These are phyloP conservation scores for Phytophthora foliorum DNA, from an alignment of 352 stramenopile species.

Conservation along the genomic window DNA sequence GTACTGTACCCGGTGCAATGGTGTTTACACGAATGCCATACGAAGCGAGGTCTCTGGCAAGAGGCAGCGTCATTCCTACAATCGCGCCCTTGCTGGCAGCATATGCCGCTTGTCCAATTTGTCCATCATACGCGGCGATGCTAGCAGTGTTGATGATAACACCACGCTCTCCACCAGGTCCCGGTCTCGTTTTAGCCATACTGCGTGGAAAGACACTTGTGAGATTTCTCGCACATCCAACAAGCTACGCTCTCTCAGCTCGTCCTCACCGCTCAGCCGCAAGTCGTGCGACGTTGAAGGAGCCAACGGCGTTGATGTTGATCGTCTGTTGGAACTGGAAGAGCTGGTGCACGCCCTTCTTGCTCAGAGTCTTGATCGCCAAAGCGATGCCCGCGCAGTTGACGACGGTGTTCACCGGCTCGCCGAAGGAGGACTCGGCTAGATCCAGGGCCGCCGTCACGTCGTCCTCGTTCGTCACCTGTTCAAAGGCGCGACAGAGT, in stretches of 20 bases:
- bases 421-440: conserved; percentile 92
- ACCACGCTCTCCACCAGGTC: conserved; percentile 90
- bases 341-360: conserved; percentile 93
- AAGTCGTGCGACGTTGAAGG: conserved; percentile 98
- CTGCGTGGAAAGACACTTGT: conserved; percentile 44
- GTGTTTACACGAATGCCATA: conserved; percentile 97
- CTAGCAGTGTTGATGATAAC: conserved; percentile 99
- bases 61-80: conserved; percentile 97
- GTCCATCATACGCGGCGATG: conserved; percentile 98
- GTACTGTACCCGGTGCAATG: conserved; percentile 90
- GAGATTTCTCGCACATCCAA: neutral
- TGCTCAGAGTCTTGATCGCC: conserved; percentile 93
- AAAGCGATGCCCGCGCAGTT: conserved; percentile 97
- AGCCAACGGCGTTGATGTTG: conserved; percentile 96
- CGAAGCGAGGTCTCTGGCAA: conserved; percentile 95
- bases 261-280: conserved; percentile 89
- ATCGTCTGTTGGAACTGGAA: conserved; percentile 96
- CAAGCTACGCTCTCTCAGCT: conserved; percentile 16
- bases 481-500: neutral
- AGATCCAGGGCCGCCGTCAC: conserved; percentile 92
- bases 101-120: conserved; percentile 98
- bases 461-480: conserved; percentile 94
- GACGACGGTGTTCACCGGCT: conserved; percentile 94
- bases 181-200: conserved; percentile 83
- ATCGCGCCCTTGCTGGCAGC: conserved; percentile 97